Evolutionary conservation across 306 rosid species (phyloP).

Genomic region (Prosopis cineraria): DNA sequence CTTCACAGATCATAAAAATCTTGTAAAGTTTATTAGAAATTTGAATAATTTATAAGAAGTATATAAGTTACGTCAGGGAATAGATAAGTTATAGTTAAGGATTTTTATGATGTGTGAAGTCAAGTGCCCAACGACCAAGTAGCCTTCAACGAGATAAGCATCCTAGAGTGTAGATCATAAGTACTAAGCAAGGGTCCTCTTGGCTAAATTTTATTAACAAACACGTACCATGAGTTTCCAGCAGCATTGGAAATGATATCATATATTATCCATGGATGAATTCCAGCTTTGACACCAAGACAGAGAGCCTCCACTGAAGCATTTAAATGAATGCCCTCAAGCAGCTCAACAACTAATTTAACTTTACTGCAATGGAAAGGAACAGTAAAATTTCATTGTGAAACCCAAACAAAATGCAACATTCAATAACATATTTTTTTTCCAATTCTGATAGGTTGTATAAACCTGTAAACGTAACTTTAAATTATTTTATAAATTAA

Average conservation of each 20-base stretch:
- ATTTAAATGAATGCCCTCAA: constrained; percentile 84
- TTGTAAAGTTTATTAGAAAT: too few species aligned
- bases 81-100: too few species aligned
- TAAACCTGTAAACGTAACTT: too few species aligned
- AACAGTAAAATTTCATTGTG: constrained; percentile 14
- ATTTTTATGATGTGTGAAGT: background rate
- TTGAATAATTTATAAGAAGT: too few species aligned
- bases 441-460: too few species aligned
- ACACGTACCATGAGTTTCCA: constrained; percentile 88
- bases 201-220: constrained; percentile 19
- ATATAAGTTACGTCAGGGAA: too few species aligned
- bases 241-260: constrained; percentile 95
- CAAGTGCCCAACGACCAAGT: background rate
- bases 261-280: constrained; percentile 87
- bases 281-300: constrained; percentile 80
- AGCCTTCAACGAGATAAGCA: background rate
- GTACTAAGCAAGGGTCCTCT: background rate
- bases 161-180: constrained; percentile 25
- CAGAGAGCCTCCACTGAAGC: constrained; percentile 90
- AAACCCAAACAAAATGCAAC: constrained; percentile 21
- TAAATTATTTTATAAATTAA: too few species aligned
- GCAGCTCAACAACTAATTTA: constrained; percentile 69
- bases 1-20: too few species aligned
- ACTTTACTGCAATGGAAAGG: constrained; percentile 60
- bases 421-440: constrained; percentile 14